phyloP scores from a whole-genome alignment of 148 eudicot species.

The Camellia japonica region DNA sequence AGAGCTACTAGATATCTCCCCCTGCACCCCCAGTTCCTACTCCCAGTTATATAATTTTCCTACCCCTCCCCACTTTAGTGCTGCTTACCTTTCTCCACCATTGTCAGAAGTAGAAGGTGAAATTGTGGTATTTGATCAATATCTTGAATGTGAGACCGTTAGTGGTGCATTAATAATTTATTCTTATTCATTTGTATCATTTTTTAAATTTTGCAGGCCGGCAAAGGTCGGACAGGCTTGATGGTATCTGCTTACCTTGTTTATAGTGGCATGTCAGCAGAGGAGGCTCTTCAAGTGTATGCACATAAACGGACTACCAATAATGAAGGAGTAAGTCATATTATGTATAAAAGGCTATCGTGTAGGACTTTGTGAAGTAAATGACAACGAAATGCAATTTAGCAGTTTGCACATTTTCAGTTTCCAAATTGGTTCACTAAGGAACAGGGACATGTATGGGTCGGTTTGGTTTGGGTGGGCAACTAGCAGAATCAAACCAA shows the following conservation, averaged over 20 bases:
- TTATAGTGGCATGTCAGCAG: slow-evolving; percentile 51
- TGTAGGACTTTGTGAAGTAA: background rate
- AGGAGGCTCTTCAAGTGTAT: slow-evolving; percentile 59
- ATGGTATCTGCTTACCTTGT: slow-evolving; percentile 59
- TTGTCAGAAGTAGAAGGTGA: background rate
- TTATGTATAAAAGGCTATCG: background rate
- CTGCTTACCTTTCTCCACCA: background rate
- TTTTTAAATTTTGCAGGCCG: slow-evolving; percentile 41
- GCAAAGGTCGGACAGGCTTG: slow-evolving; percentile 66
- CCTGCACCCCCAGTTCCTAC: background rate
- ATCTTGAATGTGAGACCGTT: background rate
- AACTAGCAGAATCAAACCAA: no score
- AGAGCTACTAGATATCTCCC: background rate
- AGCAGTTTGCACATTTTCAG: background rate
- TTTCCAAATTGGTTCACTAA: background rate
- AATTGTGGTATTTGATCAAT: background rate
- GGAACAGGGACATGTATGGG: background rate
- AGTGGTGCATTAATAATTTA: background rate
- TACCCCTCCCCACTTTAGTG: background rate
- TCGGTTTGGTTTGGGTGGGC: no score
- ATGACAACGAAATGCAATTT: background rate
- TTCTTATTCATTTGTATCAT: background rate
- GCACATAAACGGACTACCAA: slow-evolving; percentile 59
- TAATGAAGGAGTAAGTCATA: slow-evolving; percentile 51
- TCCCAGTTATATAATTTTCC: background rate